Percentiles rank a stretch among this genome's conserved stretches.
Evolutionary conservation across 225 moss, liverwort and hornwort species (phyloP).

Genomic region (Sphagnum tenellum): DNA sequence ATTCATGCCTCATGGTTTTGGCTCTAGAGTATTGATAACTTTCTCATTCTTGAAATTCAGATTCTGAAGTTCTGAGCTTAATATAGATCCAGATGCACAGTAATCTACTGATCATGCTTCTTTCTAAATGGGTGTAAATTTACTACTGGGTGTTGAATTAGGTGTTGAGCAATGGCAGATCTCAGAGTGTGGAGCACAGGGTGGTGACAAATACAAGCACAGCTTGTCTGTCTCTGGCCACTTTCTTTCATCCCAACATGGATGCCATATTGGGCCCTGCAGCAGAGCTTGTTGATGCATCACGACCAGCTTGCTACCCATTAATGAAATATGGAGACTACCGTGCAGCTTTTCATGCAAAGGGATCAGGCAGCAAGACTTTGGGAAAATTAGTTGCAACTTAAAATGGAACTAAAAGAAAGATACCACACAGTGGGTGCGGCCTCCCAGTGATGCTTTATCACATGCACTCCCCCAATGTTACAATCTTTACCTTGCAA

Average conservation of each 20-base stretch:
- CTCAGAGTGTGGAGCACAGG: constrained; percentile 59
- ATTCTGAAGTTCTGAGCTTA: no score
- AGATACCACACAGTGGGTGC: no score
- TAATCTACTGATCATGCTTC: not conserved
- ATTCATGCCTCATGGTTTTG: not conserved
- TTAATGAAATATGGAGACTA: constrained; percentile 35
- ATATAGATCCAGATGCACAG: no score
- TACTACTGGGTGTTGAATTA: not conserved
- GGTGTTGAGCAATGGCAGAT: constrained; percentile 39
- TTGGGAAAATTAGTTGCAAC: no score
- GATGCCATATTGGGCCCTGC: constrained; percentile 39
- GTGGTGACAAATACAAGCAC: constrained; percentile 21
- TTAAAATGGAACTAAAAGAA: no score
- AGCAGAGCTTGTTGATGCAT: constrained; percentile 25
- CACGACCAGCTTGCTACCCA: constrained; percentile 30
- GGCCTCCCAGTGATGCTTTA: no score
- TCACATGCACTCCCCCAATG: no score
- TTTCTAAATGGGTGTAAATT: not conserved
- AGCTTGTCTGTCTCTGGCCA: constrained; percentile 38
- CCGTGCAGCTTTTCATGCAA: no score
- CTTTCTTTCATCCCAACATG: constrained; percentile 26
- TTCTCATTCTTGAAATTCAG: no score
- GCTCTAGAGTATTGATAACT: not conserved
- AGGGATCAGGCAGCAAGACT: no score
- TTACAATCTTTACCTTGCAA: no score